phyloP scores from a whole-genome alignment of 371 early-diverging fungal species.

The Circinella umbellata region DNA sequence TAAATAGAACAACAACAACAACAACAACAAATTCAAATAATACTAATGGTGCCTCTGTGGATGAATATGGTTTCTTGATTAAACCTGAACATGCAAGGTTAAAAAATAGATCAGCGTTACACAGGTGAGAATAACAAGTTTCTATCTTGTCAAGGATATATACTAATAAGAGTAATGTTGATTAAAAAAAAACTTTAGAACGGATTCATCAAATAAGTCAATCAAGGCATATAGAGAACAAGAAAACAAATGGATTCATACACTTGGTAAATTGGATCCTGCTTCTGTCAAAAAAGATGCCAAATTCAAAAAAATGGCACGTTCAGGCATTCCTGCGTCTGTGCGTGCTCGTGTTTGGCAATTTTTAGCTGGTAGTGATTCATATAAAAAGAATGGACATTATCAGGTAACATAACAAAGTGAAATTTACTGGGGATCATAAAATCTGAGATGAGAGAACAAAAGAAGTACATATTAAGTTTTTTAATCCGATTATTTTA shows the following conservation, averaged over 20 bases:
- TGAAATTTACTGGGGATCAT: too few relatives aligned
- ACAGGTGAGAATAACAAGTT: conserved; percentile 2
- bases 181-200: conserved; percentile 12
- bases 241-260: conserved; percentile 56
- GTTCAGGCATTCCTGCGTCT: conserved; percentile 76
- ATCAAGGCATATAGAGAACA: conserved; percentile 56
- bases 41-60: conserved; percentile 25
- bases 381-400: conserved; percentile 51
- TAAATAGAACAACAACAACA: neutral
- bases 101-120: neutral
- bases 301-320: conserved; percentile 71
- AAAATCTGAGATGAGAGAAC: too few relatives aligned
- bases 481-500: too few relatives aligned
- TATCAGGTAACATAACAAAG: conserved; percentile 39
- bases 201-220: conserved; percentile 36
- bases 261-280: conserved; percentile 49
- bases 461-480: too few relatives aligned
- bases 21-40: conserved; percentile 5
- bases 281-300: conserved; percentile 51
- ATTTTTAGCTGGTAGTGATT: conserved; percentile 59
- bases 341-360: conserved; percentile 79
- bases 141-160: too few relatives aligned
- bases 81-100: conserved; percentile 23
- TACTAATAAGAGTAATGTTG: neutral
- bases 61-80: conserved; percentile 66